Base-by-base conservation (phyloP, 2,329 filamentous ascomycete genomes). In the Aureobasidium sp. region DNA sequence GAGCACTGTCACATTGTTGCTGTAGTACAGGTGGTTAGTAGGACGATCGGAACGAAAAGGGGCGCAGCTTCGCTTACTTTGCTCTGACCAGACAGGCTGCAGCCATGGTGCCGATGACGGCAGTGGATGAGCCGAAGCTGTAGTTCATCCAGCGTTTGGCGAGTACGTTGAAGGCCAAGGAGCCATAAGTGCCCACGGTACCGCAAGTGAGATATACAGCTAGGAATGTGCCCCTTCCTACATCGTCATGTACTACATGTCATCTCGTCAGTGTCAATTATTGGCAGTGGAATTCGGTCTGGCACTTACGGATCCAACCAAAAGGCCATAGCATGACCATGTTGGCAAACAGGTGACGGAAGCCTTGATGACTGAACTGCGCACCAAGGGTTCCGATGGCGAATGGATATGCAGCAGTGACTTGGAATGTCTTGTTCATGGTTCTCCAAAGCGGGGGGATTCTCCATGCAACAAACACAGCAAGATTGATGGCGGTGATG, bases 341-440 rank as follows among this genome's bases (percentile, higher is more conserved):
- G 74, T 93, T 93, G 45, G 79, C 70, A 27, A 78, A 63, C 41
- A 89, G 71, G 72, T 94, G 90, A 50, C 73, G 68, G 21, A 85
- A 66, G 3, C 73, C 75, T 59, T 88, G 83, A 75, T 94, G 90
- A 25, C 86, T 88, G 75, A 91, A 89, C 54, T 83, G 76, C 66
- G 84, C 83, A 37, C 84, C 83, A 32, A 93, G 68, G 64, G 89
- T 72, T 65, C 82, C 81, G 25, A 84, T 62, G 4, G 87, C 81
- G 64, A 81, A 81, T 9, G 89, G 87, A 57, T 85, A 85, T 7
- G 84, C 87, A 7, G 87, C 80, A 9, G 86, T 77, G 39, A 86
- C 72, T 42, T 88, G 76, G 74, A 90, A 85, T 75, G 87, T 87
- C 65, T 79, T 83, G 74, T 90, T 92, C 66, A 91, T 74, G 16